phyloP scores from a whole-genome alignment of 768 basidiomycete genomes.

The Butyriboletus loyo region DNA sequence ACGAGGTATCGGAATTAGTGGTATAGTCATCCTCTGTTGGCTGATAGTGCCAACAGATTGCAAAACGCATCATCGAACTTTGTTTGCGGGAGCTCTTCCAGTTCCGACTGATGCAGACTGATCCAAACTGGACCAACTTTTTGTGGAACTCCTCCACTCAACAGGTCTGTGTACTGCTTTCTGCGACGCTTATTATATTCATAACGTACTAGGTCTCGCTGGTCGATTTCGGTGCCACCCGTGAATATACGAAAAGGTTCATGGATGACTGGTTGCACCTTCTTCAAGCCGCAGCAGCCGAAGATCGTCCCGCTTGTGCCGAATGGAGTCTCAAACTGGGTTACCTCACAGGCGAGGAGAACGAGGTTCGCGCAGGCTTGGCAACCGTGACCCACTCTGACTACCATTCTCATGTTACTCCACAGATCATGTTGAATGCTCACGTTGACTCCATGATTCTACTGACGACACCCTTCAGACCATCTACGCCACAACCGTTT shows the following conservation, averaged over 20 bases:
- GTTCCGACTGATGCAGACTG: slow-evolving; percentile 95
- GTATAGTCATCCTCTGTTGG: neutral
- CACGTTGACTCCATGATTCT: slow-evolving; percentile 82
- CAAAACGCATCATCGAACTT: slow-evolving; percentile 73
- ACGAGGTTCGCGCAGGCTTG: slow-evolving; percentile 49
- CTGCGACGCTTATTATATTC: neutral
- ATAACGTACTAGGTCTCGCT: slow-evolving; percentile 59
- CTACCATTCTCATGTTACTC: neutral
- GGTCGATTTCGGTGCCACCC: slow-evolving; percentile 95
- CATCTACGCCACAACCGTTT: slow-evolving; percentile 64
- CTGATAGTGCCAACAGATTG: slow-evolving; percentile 56
- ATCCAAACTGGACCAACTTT: slow-evolving; percentile 99
- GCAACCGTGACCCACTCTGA: neutral
- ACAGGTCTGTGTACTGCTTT: slow-evolving; percentile 42
- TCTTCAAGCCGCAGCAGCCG: slow-evolving; percentile 73
- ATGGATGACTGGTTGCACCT: slow-evolving; percentile 85
- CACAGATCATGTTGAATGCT: slow-evolving; percentile 75
- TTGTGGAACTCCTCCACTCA: slow-evolving; percentile 71
- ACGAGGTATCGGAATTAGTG: slow-evolving; percentile 55
- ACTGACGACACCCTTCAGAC: slow-evolving; percentile 82
- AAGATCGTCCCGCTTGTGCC: slow-evolving; percentile 64
- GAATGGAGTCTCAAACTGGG: slow-evolving; percentile 78
- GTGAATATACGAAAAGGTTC: slow-evolving; percentile 80
- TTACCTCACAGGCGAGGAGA: slow-evolving; percentile 88
- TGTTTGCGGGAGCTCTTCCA: slow-evolving; percentile 89